A percentile compares a stretch with the other conserved stretches of the same genome.
Evolutionary conservation across 148 eudicot species (phyloP).

Genomic region (Rhododendron mucronatum): DNA sequence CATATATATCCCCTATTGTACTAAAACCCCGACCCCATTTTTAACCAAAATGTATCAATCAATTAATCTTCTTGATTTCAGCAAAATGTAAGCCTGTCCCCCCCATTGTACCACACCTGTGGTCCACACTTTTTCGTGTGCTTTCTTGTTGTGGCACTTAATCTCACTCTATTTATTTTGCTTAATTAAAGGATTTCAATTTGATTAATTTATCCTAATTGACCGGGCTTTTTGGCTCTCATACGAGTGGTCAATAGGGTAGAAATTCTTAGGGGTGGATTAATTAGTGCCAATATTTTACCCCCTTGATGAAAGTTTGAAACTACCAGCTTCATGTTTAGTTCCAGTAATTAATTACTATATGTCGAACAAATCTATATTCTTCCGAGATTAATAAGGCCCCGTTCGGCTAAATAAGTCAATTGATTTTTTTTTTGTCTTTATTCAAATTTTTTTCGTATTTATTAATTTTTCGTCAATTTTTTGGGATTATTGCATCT

Average conservation of each 20-base stretch:
- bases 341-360: too few relatives aligned
- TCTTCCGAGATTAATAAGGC: too few relatives aligned
- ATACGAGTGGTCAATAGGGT: neutral
- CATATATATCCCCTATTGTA: conserved; percentile 1
- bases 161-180: neutral
- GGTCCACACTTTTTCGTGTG: conserved; percentile 16
- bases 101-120: conserved; percentile 18
- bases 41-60: conserved; percentile 13
- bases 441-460: too few relatives aligned
- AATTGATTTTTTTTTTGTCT: too few relatives aligned
- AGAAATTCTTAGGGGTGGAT: neutral
- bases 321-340: too few relatives aligned
- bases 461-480: too few relatives aligned
- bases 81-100: conserved; percentile 22
- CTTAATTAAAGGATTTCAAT: too few relatives aligned
- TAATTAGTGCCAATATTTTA: neutral
- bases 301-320: neutral
- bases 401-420: too few relatives aligned
- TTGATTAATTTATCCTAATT: neutral
- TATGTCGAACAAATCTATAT: too few relatives aligned
- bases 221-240: neutral
- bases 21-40: conserved; percentile 17
- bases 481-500: too few relatives aligned
- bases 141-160: neutral
- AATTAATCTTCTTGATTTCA: conserved; percentile 36